Conservation (phyloP, 345 rosid genomes). For the Citrus reticulata region DNA sequence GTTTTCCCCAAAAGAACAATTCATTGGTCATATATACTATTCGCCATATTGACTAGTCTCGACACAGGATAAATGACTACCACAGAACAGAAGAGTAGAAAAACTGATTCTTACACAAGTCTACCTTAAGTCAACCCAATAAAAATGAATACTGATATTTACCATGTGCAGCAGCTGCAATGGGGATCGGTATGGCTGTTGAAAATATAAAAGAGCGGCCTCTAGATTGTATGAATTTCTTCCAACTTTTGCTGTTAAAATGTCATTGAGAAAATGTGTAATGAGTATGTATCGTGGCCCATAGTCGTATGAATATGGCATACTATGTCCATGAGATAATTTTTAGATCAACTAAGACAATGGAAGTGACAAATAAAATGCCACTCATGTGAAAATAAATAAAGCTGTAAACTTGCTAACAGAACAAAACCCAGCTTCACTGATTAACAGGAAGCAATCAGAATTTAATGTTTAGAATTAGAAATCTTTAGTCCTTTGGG, state of each 20-base stretch:
- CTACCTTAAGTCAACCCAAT: background rate
- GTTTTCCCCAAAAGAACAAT: background rate
- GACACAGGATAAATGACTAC: background rate
- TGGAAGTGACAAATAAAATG: background rate
- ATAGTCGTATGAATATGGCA: background rate
- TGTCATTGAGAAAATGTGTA: background rate
- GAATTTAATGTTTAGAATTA: background rate
- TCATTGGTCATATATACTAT: background rate
- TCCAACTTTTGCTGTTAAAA: conserved; percentile 75
- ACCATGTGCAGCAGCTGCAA: conserved; percentile 88
- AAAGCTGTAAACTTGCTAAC: background rate
- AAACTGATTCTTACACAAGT: background rate
- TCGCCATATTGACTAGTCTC: background rate
- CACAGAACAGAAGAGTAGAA: background rate
- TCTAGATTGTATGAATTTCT: conserved; percentile 82
- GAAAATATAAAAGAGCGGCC: conserved; percentile 95
- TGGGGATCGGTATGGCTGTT: conserved; percentile 72
- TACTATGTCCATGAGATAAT: background rate
- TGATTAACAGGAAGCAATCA: background rate
- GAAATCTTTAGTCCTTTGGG: too few relatives aligned
- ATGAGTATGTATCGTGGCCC: background rate
- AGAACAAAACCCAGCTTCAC: background rate
- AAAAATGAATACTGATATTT: conserved; percentile 16
- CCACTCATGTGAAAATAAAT: background rate
- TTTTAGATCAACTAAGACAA: background rate